These are phyloP conservation scores for Tremella mesenterica DNA, from an alignment of 768 basidiomycete species.

Conservation along the genomic window DNA sequence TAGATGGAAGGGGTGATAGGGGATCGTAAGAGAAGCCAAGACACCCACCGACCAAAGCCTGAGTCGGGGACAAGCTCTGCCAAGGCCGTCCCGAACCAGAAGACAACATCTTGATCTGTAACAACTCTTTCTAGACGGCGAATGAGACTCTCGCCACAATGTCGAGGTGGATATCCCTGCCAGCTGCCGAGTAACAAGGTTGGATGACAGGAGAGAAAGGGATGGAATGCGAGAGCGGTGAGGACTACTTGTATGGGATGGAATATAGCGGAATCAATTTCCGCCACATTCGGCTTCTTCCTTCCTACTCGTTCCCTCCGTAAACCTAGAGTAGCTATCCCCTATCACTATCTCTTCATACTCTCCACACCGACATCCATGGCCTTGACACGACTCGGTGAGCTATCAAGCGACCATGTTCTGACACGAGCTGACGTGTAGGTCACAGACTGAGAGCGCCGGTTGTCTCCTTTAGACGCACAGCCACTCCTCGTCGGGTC, in stretches of 20 bases:
- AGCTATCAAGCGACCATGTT: background rate
- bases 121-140: background rate
- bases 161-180: no score
- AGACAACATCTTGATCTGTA: conserved; percentile 4
- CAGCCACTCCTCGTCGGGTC: conserved; percentile 17
- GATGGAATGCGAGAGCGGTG: background rate
- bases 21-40: no score
- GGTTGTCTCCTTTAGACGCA: conserved; percentile 5
- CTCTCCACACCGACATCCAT: conserved; percentile 1
- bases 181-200: background rate
- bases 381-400: conserved; percentile 20
- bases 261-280: conserved; percentile 15
- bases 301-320: no score
- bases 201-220: background rate
- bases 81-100: conserved; percentile 30
- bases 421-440: conserved; percentile 1
- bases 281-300: conserved; percentile 18
- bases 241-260: background rate
- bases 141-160: background rate
- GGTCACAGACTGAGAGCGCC: conserved; percentile 20
- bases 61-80: conserved; percentile 37
- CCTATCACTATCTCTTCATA: background rate
- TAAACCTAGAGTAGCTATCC: no score
- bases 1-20: no score
- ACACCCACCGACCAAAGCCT: conserved; percentile 41